Base-by-base conservation (phyloP, 202 grass and related monocot genomes). In the Eragrostis tef region DNA sequence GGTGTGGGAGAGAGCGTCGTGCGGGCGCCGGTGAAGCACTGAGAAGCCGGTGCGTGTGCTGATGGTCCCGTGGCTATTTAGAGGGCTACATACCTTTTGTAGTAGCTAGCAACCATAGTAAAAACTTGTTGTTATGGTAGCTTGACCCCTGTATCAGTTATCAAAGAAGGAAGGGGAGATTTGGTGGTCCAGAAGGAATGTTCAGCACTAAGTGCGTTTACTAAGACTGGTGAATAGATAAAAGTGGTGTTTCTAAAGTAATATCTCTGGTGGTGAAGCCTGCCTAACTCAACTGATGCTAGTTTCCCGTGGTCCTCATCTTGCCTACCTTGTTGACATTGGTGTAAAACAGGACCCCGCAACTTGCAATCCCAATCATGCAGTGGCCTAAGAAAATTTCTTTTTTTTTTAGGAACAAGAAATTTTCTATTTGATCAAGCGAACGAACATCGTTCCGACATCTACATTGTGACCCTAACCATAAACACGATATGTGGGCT, bases 181-280 rank as follows among this genome's bases (percentile, higher is more conserved):
- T 22, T 82, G 65, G 83, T 89, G 87, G 87, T 89, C 87, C 87
- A 73, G 11, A 60, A 66, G 24, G 68, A 74, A 84, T 52, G 65
- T 77, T 71, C 78, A 11, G 56, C 39, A 9, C 21, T 13, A 31
- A 44, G 22, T 67, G 41, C 17, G 76, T 89, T 78, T 86, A 78
- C 29, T 82, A 86, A 77, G 87, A 89, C 87, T 44, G 3, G 1
- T 27, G 25, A 7, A 51, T 71, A 52, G n/a, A 63, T 78, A 78
- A 71, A 53, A 16, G 26, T 7, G 66, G 66, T 6, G 24, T 27
- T 22, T 50, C 0, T 69, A 31, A 11, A 11, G 7, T 61, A 27
- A 26, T 61, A 1, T 26, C 22, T 11, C 25, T 25, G 11, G 57
- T 61, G 57, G 34, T 39, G 34, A 39, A 27, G 11, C 57, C 22